Base-by-base conservation (phyloP, 2,329 filamentous ascomycete species). In the Botrytis paeoniae region DNA sequence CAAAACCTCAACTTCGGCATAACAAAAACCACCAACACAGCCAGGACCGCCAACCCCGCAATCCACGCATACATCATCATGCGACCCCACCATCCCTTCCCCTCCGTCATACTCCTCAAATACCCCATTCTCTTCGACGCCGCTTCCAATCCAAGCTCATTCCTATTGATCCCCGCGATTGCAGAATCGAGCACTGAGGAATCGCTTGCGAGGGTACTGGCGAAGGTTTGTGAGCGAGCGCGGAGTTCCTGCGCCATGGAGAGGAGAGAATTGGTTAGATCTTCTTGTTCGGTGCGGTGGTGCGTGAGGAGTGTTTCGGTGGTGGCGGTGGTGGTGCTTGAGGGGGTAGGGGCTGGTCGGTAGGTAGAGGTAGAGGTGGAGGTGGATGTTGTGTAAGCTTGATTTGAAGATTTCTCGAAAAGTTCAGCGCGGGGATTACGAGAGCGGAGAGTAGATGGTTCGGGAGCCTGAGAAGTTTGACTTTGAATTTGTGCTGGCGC, bases 1-100 rank as follows among this genome's bases (percentile, higher is more conserved):
- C 74, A 97, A 80, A 97, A 96, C 79, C 95, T 87, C 81, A 98
- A 83, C 85, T 98, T 98, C 0, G 95, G 95, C 80, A 94, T 84
- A 69, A 95, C 87, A 84, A 95, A 95, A 20, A 98, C 95, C 95
- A 76, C 98, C 82, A 80, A 97, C 78, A 51, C 97, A 29, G 94
- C 88, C 39, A 89, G 83, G n/a, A 97, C 78, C 91, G 94, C 95
- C 75, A 98, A 82, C 43, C 89, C 93, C 78, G 91, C 92, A 66
- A 98, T 94, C 87, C 93, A 92, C 57, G 86, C 91, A 84, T 96
- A 97, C 74, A 98, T 85, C 83, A 95, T 86, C 85, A 97, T 88
- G 70, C 9, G 41, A 32, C 92, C 94, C 89, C 88, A 94, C 92
- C 92, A 97, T 0, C 94, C 94, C 80, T 92, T 91, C 5, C 94